A percentile compares a stretch with the other conserved stretches of the same genome.
Evolutionary conservation across 805 yeast species (phyloP).

Genomic region (Ogataea nonfermentans): DNA sequence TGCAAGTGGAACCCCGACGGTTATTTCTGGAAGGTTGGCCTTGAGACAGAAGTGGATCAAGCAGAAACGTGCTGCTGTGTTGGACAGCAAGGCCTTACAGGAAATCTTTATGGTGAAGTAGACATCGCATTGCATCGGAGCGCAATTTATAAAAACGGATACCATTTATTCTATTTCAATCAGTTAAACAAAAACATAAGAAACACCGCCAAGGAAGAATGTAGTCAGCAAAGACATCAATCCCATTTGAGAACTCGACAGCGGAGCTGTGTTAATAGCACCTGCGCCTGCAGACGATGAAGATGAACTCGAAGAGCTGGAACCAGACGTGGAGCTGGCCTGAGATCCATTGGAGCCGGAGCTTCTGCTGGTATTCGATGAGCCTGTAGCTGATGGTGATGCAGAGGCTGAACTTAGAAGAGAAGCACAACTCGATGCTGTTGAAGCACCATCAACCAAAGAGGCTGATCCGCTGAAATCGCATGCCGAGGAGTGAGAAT

Average conservation of each 20-base stretch:
- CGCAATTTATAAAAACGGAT: slow-evolving; percentile 5
- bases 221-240: slow-evolving; percentile 35
- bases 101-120: slow-evolving; percentile 83
- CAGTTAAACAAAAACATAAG: slow-evolving; percentile 32
- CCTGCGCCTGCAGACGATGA: slow-evolving; percentile 31
- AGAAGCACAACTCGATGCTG: slow-evolving; percentile 46
- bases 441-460: slow-evolving; percentile 41
- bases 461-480: slow-evolving; percentile 70
- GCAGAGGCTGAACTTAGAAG: slow-evolving; percentile 45
- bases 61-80: slow-evolving; percentile 87
- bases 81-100: slow-evolving; percentile 83
- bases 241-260: slow-evolving; percentile 31
- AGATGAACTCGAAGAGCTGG: slow-evolving; percentile 17
- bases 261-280: slow-evolving; percentile 9
- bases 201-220: slow-evolving; percentile 45
- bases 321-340: slow-evolving; percentile 21
- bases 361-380: slow-evolving; percentile 8
- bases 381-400: slow-evolving; percentile 35
- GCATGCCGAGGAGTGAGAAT: slow-evolving; percentile 52
- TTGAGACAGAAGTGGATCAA: slow-evolving; percentile 84
- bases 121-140: slow-evolving; percentile 8
- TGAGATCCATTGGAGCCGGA: slow-evolving; percentile 20
- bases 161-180: slow-evolving; percentile 4
- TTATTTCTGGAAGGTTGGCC: slow-evolving; percentile 56
- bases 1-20: slow-evolving; percentile 24